Base-by-base conservation (phyloP, 1,139 yeast genomes). In the Meyerozyma carpophila region DNA sequence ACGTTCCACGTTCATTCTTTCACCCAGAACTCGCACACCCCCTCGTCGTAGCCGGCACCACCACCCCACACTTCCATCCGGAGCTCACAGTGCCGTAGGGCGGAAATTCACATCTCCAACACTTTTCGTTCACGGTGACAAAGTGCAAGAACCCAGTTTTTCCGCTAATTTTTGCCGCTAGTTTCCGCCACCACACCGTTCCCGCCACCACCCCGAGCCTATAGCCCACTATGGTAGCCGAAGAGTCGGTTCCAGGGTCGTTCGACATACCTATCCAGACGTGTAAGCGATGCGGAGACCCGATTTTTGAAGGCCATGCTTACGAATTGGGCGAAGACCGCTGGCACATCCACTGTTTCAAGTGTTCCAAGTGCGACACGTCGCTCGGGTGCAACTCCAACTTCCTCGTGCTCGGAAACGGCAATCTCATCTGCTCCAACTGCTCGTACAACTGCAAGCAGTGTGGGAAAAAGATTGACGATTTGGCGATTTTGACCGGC, bases 321-420 rank as follows among this genome's bases (percentile, higher is more conserved):
- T 85, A 84, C 56, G 93, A 85, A 57, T 62, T 84, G 44, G 96
- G 96, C 24, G 95, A 87, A 42, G 93, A 89, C 60, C 79, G 96
- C 53, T 93, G 98, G 98, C 98, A 93, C 61, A 87, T 89, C 44
- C 80, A 84, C 50, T 93, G 98, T 64, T 94, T 93, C 65, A 77
- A 82, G 44, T 93, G 98, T 64, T 84, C 94, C 46, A 84, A 85
- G 54, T 93, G 98, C 63, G 73, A 77, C 37, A 75, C 79, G 50
- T 77, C 83, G 39, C 69, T 93, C 46, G 96, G 95, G 27, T 87
- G 95, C 53, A 85, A 90, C 59, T 84, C 95, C 34, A 90, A 90
- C 61, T 87, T 94, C 61, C 70, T 93, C 43, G 96, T 93, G 2
- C 70, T 93, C 44, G 98, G 97, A 2, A 89, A 94, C 47, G 98